Evolutionary conservation across 2,329 filamentous ascomycete genomes (phyloP).

Genomic region (Epicoccum sorghinum): DNA sequence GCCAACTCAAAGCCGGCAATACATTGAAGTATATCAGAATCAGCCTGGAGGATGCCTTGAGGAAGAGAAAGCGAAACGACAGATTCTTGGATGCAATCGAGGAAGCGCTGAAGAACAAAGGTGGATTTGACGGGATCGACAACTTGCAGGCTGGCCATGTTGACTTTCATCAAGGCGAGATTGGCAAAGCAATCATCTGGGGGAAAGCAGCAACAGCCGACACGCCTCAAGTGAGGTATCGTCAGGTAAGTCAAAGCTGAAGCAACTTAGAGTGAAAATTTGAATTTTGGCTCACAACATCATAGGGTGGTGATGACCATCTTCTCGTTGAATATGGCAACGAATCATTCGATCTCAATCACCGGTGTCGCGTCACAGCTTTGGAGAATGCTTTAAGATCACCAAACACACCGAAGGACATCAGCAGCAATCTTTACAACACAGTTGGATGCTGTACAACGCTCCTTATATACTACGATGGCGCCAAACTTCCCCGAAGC

Average conservation of each 20-base stretch:
- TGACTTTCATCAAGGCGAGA: conserved; percentile 32
- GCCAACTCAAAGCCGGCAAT: conserved; percentile 66
- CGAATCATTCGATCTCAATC: conserved; percentile 62
- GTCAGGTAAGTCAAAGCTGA: conserved; percentile 24
- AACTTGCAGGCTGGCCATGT: conserved; percentile 36
- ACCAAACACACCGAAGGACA: conserved; percentile 44
- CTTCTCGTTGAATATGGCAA: conserved; percentile 65
- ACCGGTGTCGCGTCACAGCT: conserved; percentile 61
- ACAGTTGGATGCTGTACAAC: conserved; percentile 59
- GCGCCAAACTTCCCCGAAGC: conserved; percentile 42
- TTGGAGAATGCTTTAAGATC: conserved; percentile 57
- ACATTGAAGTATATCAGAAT: conserved; percentile 58
- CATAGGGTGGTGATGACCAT: conserved; percentile 52
- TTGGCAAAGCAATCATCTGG: conserved; percentile 40
- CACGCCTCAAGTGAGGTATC: conserved; percentile 35
- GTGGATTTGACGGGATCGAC: conserved; percentile 27
- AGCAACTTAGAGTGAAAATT: background rate
- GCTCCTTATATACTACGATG: conserved; percentile 52
- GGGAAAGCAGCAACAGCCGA: conserved; percentile 28
- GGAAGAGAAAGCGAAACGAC: conserved; percentile 52
- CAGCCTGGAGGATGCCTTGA: conserved; percentile 59
- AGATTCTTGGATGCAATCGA: conserved; percentile 54
- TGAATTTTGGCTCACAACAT: background rate
- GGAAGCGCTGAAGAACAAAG: conserved; percentile 40
- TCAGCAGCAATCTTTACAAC: conserved; percentile 54